phyloP scores from a whole-genome alignment of 2,329 filamentous ascomycete species.

The Metarhizium anisopliae region DNA sequence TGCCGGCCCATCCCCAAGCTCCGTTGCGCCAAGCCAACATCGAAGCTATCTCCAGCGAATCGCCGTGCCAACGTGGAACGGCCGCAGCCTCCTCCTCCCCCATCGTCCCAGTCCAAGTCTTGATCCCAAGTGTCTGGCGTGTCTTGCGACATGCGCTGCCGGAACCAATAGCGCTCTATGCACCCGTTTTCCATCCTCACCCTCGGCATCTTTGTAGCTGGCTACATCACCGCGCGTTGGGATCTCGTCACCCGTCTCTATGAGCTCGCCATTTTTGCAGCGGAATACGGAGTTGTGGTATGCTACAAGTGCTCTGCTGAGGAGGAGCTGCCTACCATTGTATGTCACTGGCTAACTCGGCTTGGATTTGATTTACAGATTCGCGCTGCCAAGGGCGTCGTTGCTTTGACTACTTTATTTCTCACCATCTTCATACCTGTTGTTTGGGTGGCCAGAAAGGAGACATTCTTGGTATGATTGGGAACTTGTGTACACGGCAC shows the following conservation, averaged over 20 bases:
- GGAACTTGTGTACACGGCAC: not conserved
- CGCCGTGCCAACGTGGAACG: not conserved
- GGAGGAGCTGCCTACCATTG: not conserved
- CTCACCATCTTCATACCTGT: slow-evolving; percentile 76
- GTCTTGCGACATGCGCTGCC: slow-evolving; percentile 33
- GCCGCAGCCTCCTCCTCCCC: not conserved
- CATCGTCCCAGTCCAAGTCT: not conserved
- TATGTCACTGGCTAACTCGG: not conserved
- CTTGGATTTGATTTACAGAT: slow-evolving; percentile 40
- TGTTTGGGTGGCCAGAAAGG: slow-evolving; percentile 69
- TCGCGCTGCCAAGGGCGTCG: slow-evolving; percentile 78
- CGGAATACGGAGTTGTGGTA: slow-evolving; percentile 97
- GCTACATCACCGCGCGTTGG: slow-evolving; percentile 99
- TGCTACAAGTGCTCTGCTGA: slow-evolving; percentile 4
- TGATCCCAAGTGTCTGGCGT: not conserved
- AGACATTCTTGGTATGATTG: slow-evolving; percentile 64
- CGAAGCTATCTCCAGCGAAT: not conserved
- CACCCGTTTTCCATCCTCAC: slow-evolving; percentile 96
- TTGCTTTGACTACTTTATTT: slow-evolving; percentile 75
- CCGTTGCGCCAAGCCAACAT: not conserved
- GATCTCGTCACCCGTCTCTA: slow-evolving; percentile 94
- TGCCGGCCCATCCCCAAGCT: too few species aligned
- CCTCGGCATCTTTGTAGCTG: slow-evolving; percentile 96
- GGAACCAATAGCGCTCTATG: slow-evolving; percentile 55
- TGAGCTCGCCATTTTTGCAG: slow-evolving; percentile 94